Evolutionary conservation across 805 yeast species (phyloP), one percentile per base, ranked within the genome.

Genomic region (Suhomyces tanzawaensis): DNA sequence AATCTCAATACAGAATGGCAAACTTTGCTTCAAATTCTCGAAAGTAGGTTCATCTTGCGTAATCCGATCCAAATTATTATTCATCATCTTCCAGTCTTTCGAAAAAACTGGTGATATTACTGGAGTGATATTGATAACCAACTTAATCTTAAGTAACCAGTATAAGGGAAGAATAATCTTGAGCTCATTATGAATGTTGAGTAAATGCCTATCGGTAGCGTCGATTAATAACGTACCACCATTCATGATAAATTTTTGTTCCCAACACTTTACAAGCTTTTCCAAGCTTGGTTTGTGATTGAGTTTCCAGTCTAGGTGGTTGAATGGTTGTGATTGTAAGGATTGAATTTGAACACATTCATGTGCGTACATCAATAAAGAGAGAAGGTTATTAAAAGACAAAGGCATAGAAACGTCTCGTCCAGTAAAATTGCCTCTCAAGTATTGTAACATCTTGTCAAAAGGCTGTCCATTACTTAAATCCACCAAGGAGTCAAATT

Each of bases 11-110:
- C 85, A 76, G 19, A 38, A 37, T 1, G 40, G 42, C 11, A 46
- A 16, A 22, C 39, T 35, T 13, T 34, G 32, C 9, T 32, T 29
- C 29, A 41, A 39, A 8, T 40, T 35, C 51, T 82, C 89, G 35
- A 82, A 71, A 34, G 82, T 62, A 4, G 82, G 80, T 44, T 82
- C 87, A 36, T 77, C 72, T 52, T 83, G 82, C 22, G 36, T 44
- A 32, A 81, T 55, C 22, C 58, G 57, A 41, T 71, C 66, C 40
- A 82, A 61, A 31, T 70, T 69, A 6, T 53, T 46, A 48, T 80
- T 81, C 88, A 85, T 81, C 0, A 71, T 76, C 12, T 56, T 65
- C 87, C 89, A 84, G 57, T 85, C 82, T 49, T 82, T 78, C 37
- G 64, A 53, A 75, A 88, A 77, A 4, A 82, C 77, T 30, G 71